These are phyloP conservation scores for Ceratocystis colombiana DNA, from an alignment of 2,329 filamentous ascomycete genomes.

Conservation along the genomic window DNA sequence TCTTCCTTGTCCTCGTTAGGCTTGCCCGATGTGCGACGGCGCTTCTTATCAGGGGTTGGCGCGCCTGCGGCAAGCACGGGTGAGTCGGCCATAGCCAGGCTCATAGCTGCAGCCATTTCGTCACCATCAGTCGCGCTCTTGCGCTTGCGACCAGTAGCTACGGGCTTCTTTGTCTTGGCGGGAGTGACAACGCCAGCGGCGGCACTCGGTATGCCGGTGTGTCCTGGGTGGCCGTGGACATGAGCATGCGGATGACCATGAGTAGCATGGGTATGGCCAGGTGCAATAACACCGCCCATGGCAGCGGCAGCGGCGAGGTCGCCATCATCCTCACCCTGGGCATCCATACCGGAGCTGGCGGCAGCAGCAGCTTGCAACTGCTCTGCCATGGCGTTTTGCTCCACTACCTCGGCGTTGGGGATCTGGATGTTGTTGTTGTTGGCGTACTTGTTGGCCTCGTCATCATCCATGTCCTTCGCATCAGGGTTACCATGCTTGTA, in stretches of 20 bases:
- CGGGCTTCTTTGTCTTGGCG: constrained; percentile 49
- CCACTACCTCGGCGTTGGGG: constrained; percentile 40
- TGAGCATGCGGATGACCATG: constrained; percentile 26
- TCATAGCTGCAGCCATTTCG: constrained; percentile 32
- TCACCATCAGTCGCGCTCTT: constrained; percentile 37
- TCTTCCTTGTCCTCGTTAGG: constrained; percentile 46
- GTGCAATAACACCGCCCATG: constrained; percentile 4
- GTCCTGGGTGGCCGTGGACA: not conserved
- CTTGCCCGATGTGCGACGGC: constrained; percentile 48
- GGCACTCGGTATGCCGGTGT: not conserved
- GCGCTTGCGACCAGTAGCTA: constrained; percentile 42
- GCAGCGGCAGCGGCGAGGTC: constrained; percentile 28
- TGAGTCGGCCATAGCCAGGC: constrained; percentile 35
- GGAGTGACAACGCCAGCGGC: constrained; percentile 29
- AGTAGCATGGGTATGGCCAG: not conserved
- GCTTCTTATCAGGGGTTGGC: constrained; percentile 52
- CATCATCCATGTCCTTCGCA: constrained; percentile 52
- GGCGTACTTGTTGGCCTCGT: constrained; percentile 52
- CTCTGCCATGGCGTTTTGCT: constrained; percentile 50
- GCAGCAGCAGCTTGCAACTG: constrained; percentile 41
- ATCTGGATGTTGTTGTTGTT: constrained; percentile 47
- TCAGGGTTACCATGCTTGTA: constrained; percentile 51
- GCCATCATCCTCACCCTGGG: constrained; percentile 38
- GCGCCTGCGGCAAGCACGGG: constrained; percentile 32
- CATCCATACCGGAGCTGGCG: constrained; percentile 33